Conservation (phyloP, 169 alveolate species). For the Babesia caballi region DNA sequence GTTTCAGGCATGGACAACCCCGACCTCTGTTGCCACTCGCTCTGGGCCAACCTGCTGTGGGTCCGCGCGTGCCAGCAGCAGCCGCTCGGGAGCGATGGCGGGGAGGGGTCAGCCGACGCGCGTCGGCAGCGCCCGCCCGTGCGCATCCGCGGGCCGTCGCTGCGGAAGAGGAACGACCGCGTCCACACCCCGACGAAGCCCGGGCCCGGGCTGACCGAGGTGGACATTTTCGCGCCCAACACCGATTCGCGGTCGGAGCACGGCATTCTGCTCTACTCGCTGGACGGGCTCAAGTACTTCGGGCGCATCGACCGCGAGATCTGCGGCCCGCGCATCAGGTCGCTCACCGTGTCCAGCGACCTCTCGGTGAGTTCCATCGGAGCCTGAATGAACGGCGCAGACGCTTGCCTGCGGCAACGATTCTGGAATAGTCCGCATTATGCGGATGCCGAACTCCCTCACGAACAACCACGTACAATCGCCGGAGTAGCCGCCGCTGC, state of each 20-base stretch:
- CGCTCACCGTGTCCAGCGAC: not conserved
- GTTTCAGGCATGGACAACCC: conserved; percentile 57
- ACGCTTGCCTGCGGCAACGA: conserved; percentile 10
- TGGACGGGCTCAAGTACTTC: conserved; percentile 1
- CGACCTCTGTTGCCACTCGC: conserved; percentile 56
- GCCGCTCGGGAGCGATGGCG: not conserved
- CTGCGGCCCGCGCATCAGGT: not conserved
- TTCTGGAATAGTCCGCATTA: not conserved
- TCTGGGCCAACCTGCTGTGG: conserved; percentile 42
- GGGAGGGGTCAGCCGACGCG: not conserved
- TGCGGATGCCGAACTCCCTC: conserved; percentile 4
- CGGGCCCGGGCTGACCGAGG: not conserved
- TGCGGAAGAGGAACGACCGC: not conserved
- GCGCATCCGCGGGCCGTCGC: not conserved
- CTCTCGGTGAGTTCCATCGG: not conserved
- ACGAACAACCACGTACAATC: not conserved
- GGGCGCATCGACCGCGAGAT: conserved; percentile 3
- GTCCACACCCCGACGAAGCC: conserved; percentile 27
- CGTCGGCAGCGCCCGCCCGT: not conserved
- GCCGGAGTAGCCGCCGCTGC: too few species aligned
- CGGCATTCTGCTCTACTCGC: conserved; percentile 6
- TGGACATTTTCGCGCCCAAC: conserved; percentile 9
- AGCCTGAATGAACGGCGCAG: not conserved
- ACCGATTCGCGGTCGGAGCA: not conserved
- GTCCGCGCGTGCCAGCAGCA: conserved; percentile 16